These are phyloP conservation scores for Cadophora sp. DNA, from an alignment of 2,329 filamentous ascomycete species.

Conservation along the genomic window DNA sequence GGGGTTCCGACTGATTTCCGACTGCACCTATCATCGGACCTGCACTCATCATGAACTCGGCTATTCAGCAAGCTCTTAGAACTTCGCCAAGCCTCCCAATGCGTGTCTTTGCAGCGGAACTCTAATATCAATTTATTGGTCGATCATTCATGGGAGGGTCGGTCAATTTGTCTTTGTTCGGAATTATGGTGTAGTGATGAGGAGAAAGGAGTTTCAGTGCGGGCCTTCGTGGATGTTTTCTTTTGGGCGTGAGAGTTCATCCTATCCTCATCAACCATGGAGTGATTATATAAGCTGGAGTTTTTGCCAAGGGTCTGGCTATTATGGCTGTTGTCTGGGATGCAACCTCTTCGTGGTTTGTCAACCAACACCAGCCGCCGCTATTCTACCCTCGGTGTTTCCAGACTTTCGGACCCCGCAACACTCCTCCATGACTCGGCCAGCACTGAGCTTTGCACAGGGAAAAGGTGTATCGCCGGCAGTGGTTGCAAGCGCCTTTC, in stretches of 20 bases:
- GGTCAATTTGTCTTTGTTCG: not conserved
- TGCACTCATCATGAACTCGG: not conserved
- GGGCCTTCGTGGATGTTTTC: not conserved
- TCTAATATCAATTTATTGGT: not conserved
- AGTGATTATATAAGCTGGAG: not conserved
- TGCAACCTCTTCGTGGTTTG: not conserved
- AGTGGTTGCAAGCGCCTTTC: not conserved
- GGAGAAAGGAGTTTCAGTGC: not conserved
- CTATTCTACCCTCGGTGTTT: not conserved
- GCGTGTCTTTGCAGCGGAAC: not conserved
- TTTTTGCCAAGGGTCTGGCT: constrained; percentile 1
- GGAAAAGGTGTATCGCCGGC: not conserved
- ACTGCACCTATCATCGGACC: not conserved
- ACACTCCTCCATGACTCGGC: constrained; percentile 1
- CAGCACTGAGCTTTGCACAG: not conserved
- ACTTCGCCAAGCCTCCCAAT: not conserved
- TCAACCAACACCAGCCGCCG: not conserved
- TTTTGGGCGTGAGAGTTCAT: not conserved
- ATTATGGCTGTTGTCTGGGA: not conserved
- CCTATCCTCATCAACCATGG: too few species aligned
- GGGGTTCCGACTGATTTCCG: constrained; percentile 5
- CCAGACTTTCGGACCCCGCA: not conserved
- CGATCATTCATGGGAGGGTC: not conserved
- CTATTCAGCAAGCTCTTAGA: not conserved
- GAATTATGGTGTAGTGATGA: not conserved